These are phyloP conservation scores for Coemansia sp. DNA, from an alignment of 192 early-diverging fungal species.

Conservation along the genomic window DNA sequence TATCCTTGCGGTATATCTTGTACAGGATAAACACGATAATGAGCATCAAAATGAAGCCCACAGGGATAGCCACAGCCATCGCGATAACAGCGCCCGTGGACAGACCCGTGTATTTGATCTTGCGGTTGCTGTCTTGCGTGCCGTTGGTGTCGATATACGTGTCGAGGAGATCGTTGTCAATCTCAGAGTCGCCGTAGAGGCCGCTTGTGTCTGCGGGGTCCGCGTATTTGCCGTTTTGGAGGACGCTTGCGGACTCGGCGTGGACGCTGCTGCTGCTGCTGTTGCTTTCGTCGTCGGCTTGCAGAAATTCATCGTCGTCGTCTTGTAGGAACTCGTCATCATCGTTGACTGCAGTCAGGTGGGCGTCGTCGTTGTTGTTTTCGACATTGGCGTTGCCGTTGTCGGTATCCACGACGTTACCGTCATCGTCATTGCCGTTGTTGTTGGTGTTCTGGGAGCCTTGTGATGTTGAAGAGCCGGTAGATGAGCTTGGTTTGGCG, in stretches of 20 bases:
- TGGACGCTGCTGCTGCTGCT: background rate
- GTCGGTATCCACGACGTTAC: background rate
- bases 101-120: conserved; percentile 1
- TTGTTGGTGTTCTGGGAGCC: background rate
- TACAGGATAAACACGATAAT: conserved; percentile 11
- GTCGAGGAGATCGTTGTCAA: background rate
- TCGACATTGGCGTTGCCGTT: background rate
- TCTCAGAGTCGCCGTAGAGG: background rate
- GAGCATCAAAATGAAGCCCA: conserved; percentile 10
- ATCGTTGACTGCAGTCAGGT: too few relatives aligned
- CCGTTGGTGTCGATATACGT: background rate
- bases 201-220: background rate
- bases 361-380: too few relatives aligned
- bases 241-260: background rate
- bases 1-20: conserved; percentile 5
- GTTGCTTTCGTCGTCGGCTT: background rate
- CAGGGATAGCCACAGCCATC: conserved; percentile 16
- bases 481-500: background rate
- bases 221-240: background rate
- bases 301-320: too few relatives aligned
- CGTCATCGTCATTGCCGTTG: background rate
- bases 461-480: too few relatives aligned
- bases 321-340: too few relatives aligned
- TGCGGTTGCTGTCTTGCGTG: too few relatives aligned
- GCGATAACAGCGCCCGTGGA: conserved; percentile 17